Base-by-base conservation (phyloP, 2,329 filamentous ascomycete species). In the Eurotiales sp. region DNA sequence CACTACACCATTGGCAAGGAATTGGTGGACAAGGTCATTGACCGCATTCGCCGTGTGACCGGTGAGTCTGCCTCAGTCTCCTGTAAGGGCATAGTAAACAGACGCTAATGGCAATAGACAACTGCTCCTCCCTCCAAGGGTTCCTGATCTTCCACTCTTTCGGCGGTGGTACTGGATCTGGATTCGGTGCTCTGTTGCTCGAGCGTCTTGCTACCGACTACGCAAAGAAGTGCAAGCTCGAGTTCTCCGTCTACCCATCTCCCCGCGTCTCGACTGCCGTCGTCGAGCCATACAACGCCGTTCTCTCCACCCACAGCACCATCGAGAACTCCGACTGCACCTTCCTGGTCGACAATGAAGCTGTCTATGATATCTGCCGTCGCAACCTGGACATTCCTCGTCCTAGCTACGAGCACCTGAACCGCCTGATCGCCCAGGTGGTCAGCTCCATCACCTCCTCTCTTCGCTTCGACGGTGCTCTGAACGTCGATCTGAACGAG, bases 1-100 rank as follows among this genome's bases (percentile, higher is more conserved):
- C 83, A 86, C 70, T 86, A 86, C 68, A 86, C 83, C 40, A 79
- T 85, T 62, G 83, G 83, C 62, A 86, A 85, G 72, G 83, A 85
- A 65, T 75, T 85, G 60, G 77, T 83, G 54, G 82, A 85, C 61
- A 76, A 72, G 50, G 82, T 85, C 52, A 76, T 84, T 63, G 82
- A 85, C 60, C 81, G 80, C 61, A 78, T 86, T 61, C 81, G 82
- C 59, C 80, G 81, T 59, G 79, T 86, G 59, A 77, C 78, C 66
- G 81, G 81, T 84, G n/a, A n/a, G n/a, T n/a, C n/a, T n/a, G n/a
- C n/a, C n/a, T n/a, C n/a, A n/a, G n/a, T n/a, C n/a, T n/a, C n/a
- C n/a, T n/a, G n/a, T n/a, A n/a, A n/a, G n/a, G n/a, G n/a, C n/a
- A n/a, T n/a, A n/a, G n/a, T n/a, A n/a, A n/a, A n/a, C n/a, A n/a